Base-by-base conservation (phyloP, 495 filamentous ascomycete species). In the Aspergillus avenaceus region DNA sequence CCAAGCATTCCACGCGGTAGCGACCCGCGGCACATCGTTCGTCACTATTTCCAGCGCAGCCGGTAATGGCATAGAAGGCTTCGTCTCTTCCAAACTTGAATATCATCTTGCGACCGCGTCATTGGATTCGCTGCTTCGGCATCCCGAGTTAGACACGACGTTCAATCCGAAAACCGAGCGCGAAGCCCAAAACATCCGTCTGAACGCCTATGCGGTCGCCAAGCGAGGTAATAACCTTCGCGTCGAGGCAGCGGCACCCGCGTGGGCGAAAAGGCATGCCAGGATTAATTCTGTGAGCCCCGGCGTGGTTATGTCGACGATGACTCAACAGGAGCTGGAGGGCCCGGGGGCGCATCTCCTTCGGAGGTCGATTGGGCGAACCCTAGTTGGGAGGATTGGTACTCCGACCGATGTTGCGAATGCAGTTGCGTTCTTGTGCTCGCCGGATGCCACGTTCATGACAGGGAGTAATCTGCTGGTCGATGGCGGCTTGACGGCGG, bases 281-380 rank as follows among this genome's bases (percentile, higher is more conserved):
- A 80, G 88, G 0, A 86, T 92, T 36, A 92, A 91, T 66, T 88
- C 87, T 5, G 78, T 92, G 49, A 90, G 85, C 14, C 88, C 88
- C 0, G 88, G 88, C 9, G 89, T 91, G 55, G 90, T 92, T 51
- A 77, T 86, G 28, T 90, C 87, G 13, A 74, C 75, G 24, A 88
- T 90, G 85, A 84, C 36, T 18, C 43, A 44, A 12, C 36, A 38
- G 29, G 55, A 8, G 29, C 29, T 3, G 29, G 29, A n/a, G n/a
- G n/a, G n/a, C n/a, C n/a, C n/a, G n/a, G n/a, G n/a, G n/a, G n/a
- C n/a, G n/a, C n/a, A n/a, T n/a, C n/a, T n/a, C n/a, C n/a, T n/a
- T n/a, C n/a, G n/a, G n/a, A n/a, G n/a, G n/a, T n/a, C n/a, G n/a
- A n/a, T n/a, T n/a, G n/a, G n/a, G n/a, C n/a, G n/a, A n/a, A n/a